These are phyloP conservation scores for Cladophialophora psammophila DNA, from an alignment of 2,329 filamentous ascomycete genomes.

Conservation along the genomic window DNA sequence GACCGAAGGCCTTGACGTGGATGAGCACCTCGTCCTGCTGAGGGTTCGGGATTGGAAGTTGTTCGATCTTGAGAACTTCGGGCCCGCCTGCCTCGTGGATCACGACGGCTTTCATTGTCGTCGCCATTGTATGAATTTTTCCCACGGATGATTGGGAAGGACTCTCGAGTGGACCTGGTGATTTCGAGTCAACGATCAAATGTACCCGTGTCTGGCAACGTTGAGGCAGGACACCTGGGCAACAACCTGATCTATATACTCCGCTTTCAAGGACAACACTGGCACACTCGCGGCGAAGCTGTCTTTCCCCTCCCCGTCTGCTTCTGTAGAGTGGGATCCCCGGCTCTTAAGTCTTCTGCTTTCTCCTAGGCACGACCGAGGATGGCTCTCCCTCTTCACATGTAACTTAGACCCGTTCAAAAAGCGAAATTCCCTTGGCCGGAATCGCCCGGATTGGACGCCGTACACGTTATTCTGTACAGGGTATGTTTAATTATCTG, in stretches of 20 bases:
- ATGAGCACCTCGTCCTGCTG: conserved; percentile 52
- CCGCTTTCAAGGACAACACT: background rate
- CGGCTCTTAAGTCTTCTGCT: no score
- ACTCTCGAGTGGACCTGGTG: background rate
- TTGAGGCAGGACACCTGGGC: no score
- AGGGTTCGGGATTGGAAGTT: conserved; percentile 50
- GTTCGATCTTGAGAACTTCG: conserved; percentile 50
- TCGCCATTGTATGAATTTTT: conserved; percentile 35
- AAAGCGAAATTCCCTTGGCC: background rate
- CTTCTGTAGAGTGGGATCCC: no score
- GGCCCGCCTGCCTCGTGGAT: conserved; percentile 51
- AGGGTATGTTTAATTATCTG: background rate
- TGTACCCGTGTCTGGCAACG: no score
- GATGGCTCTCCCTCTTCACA: no score
- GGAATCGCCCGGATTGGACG: background rate
- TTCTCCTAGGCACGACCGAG: no score
- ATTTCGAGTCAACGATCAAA: background rate
- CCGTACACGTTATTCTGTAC: background rate
- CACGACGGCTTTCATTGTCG: conserved; percentile 55
- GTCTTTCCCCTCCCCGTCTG: no score
- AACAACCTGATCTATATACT: background rate
- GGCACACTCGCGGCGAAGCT: background rate
- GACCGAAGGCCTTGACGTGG: conserved; percentile 54
- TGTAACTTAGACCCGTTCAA: no score
- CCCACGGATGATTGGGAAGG: background rate